A percentile compares a stretch with the other conserved stretches of the same genome.
Evolutionary conservation across 1,284 basidiomycete genomes (phyloP).

Genomic region (Apiotrichum porosum): DNA sequence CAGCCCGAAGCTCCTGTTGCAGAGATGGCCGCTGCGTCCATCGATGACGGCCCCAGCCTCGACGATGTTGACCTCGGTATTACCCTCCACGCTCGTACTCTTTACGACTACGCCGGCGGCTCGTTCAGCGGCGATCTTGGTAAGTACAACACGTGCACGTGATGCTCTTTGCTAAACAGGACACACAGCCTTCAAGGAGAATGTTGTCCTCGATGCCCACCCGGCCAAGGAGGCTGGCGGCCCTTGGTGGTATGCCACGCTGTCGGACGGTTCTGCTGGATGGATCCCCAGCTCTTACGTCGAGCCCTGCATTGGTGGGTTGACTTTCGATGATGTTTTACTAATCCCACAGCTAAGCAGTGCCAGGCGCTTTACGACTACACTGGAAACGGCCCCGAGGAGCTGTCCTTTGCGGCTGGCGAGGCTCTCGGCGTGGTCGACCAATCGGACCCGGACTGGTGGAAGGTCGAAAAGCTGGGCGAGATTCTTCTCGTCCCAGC

Average conservation of each 20-base stretch:
- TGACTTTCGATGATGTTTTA: too few relatives aligned
- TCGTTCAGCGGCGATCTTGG: conserved; percentile 82
- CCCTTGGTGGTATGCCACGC: conserved; percentile 83
- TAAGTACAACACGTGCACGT: too few relatives aligned
- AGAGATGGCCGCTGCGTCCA: conserved; percentile 2
- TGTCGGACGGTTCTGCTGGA: conserved; percentile 66
- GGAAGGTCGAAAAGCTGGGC: conserved; percentile 81
- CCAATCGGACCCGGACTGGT: conserved; percentile 77
- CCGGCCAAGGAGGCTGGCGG: conserved; percentile 68
- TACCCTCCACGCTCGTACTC: conserved; percentile 63
- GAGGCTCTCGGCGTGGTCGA: conserved; percentile 74
- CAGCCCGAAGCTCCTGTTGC: background rate
- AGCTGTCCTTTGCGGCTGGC: conserved; percentile 75
- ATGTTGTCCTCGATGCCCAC: conserved; percentile 71
- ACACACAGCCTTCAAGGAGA: conserved; percentile 85
- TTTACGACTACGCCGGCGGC: conserved; percentile 77
- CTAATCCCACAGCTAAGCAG: conserved; percentile 5
- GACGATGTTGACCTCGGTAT: conserved; percentile 15
- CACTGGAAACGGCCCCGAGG: conserved; percentile 62
- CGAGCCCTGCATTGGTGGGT: conserved; percentile 64
- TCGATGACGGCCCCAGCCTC: conserved; percentile 15
- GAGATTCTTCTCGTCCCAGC: conserved; percentile 82
- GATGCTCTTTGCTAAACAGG: conserved; percentile 49
- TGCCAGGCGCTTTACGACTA: conserved; percentile 70
- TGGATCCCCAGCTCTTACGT: conserved; percentile 92